Base-by-base conservation (phyloP, 495 filamentous ascomycete species). In the Neohortaea acidophila region DNA sequence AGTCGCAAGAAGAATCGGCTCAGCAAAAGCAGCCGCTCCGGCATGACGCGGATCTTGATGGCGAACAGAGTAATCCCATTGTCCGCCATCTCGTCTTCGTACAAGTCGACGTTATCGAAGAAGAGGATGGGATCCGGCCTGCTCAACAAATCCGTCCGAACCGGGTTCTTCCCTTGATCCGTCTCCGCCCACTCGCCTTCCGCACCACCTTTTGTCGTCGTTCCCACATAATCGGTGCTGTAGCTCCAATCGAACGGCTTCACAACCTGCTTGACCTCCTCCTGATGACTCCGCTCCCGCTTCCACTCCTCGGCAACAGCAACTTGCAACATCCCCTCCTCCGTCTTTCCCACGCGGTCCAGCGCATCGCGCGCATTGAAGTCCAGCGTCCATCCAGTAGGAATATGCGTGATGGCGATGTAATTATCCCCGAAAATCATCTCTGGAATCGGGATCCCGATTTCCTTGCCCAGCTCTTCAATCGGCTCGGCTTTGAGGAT, bases 391-490 rank as follows among this genome's bases (percentile, higher is more conserved):
- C 84, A 96, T 6, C 73, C 72, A 40, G 64, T 72, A 14, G 64
- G 63, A 15, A 60, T 38, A 58, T 96, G 83, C 39, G 74, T 67
- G 18, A 97, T 68, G 2, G 65, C 57, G 18, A 91, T 75, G 22
- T 73, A 64, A 59, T 97, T 97, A 61, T 97, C 84, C 22, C 89
- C 89, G 51, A 97, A 97, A 24, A 97, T 97, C 89, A 97, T 97
- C 61, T 97, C 89, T 2, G 91, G 89, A 5, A 83, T 75, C 10
- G 84, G 68, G 57, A 97, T 92, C 11, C 75, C 75, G 10, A 97
- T 70, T 32, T 71, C 70, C 36, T 66, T 59, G 13, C 73, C 75
- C 74, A 97, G 81, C 27, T 74, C 71, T 51, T 93, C 87, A 56
- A 97, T 96, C 17, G 87, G 81, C 11, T 68, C 78, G 15, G 84